Evolutionary conservation across 2,329 filamentous ascomycete genomes (phyloP).

Genomic region (Myriangium duriaei): DNA sequence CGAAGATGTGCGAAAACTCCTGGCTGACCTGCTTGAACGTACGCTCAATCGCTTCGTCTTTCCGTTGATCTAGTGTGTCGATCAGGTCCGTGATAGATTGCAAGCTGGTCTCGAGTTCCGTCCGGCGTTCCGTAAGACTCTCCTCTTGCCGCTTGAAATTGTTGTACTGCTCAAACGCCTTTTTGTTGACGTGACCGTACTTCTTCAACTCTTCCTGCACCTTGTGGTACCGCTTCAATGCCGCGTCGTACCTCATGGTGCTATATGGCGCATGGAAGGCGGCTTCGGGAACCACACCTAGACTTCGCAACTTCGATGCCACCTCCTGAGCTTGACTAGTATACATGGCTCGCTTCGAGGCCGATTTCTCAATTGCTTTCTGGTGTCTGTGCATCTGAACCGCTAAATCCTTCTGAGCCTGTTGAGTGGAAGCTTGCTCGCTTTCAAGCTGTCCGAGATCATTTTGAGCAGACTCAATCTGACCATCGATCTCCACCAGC

Average conservation of each 20-base stretch:
- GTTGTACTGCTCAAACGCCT: conserved; percentile 97
- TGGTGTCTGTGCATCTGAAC: conserved; percentile 72
- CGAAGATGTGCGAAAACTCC: conserved; percentile 86
- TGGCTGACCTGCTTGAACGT: conserved; percentile 96
- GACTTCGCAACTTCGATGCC: conserved; percentile 76
- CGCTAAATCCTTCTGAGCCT: conserved; percentile 62
- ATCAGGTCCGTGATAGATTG: conserved; percentile 85
- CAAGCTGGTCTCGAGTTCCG: conserved; percentile 78
- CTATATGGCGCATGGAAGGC: conserved; percentile 77
- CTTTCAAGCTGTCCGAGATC: conserved; percentile 49
- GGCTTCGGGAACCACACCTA: conserved; percentile 87
- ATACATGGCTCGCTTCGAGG: conserved; percentile 74
- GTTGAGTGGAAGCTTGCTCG: conserved; percentile 50
- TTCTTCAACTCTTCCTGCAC: conserved; percentile 90
- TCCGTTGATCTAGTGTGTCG: conserved; percentile 80
- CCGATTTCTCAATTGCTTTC: conserved; percentile 81
- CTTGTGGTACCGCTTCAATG: conserved; percentile 62
- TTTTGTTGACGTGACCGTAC: conserved; percentile 97
- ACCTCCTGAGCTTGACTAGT: conserved; percentile 68
- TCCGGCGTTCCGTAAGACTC: conserved; percentile 67
- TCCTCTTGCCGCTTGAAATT: conserved; percentile 91
- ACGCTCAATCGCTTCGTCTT: conserved; percentile 94
- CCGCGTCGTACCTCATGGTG: conserved; percentile 60
- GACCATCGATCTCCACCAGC: conserved; percentile 60
- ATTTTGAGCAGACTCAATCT: conserved; percentile 48